A percentile compares a stretch with the other conserved stretches of the same genome.
Evolutionary conservation across 768 basidiomycete species (phyloP).

Genomic region (Polyporus arcularius): DNA sequence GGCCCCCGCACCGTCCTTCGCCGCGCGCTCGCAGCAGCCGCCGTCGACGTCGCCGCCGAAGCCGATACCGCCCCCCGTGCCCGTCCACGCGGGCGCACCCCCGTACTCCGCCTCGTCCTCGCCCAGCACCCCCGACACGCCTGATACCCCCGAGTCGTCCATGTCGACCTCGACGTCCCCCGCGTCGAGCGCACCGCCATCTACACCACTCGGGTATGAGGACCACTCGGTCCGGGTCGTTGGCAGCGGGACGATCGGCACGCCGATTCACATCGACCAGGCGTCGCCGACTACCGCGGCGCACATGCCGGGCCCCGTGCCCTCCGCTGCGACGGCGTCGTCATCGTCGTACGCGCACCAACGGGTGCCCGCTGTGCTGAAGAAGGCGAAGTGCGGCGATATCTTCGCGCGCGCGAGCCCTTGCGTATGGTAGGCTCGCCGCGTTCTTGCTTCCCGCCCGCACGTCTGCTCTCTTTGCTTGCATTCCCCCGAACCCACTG

Average conservation of each 20-base stretch:
- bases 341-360: background rate
- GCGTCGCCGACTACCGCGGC: slow-evolving; percentile 1
- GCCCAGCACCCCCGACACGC: slow-evolving; percentile 23
- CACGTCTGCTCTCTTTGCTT: background rate
- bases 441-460: background rate
- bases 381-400: slow-evolving; percentile 19
- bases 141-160: slow-evolving; percentile 33
- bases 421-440: slow-evolving; percentile 16
- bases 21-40: slow-evolving; percentile 16
- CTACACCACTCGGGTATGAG: slow-evolving; percentile 30
- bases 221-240: slow-evolving; percentile 27
- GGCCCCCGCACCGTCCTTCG: slow-evolving; percentile 31
- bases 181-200: slow-evolving; percentile 31
- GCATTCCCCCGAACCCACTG: background rate
- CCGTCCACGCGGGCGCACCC: slow-evolving; percentile 14
- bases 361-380: slow-evolving; percentile 1
- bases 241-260: slow-evolving; percentile 7
- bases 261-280: slow-evolving; percentile 10
- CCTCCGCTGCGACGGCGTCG: background rate
- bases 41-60: slow-evolving; percentile 22
- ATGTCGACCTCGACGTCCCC: slow-evolving; percentile 33
- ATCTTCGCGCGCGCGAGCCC: slow-evolving; percentile 18
- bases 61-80: slow-evolving; percentile 10
- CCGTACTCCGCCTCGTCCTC: slow-evolving; percentile 18
- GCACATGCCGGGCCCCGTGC: background rate